Evolutionary conservation across 257 asterid genomes (phyloP).

Genomic region (Nicotiana benthamiana): DNA sequence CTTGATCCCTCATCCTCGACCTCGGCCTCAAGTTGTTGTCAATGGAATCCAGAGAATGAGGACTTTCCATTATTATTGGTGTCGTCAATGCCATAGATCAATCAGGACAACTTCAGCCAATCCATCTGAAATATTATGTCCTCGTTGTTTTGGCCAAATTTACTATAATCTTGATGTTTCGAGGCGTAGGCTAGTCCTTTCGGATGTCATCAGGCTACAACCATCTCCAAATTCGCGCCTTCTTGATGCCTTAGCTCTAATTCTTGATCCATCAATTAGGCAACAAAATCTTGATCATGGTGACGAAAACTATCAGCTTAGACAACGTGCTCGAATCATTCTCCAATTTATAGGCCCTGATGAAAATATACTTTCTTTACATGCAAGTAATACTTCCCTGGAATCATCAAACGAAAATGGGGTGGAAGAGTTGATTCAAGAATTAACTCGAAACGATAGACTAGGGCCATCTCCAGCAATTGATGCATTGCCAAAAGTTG

Average conservation of each 20-base stretch:
- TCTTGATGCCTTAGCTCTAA: slow-evolving; percentile 37
- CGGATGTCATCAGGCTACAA: slow-evolving; percentile 17
- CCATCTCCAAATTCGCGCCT: slow-evolving; percentile 30
- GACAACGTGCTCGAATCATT: slow-evolving; percentile 28
- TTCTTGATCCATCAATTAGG: slow-evolving; percentile 33
- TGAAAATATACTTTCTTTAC: slow-evolving; percentile 9
- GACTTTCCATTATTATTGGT: slow-evolving; percentile 77
- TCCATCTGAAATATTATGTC: slow-evolving; percentile 55
- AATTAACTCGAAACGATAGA: slow-evolving; percentile 26
- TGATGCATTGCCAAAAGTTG: slow-evolving; percentile 36
- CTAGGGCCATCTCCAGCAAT: slow-evolving; percentile 33
- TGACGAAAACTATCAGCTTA: neutral
- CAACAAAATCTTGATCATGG: neutral
- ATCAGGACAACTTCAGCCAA: slow-evolving; percentile 53
- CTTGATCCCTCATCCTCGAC: slow-evolving; percentile 28
- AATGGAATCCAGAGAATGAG: slow-evolving; percentile 50
- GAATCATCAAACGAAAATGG: neutral
- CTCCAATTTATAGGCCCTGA: slow-evolving; percentile 49
- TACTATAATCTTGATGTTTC: slow-evolving; percentile 49
- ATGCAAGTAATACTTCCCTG: neutral
- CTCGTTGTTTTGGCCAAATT: slow-evolving; percentile 49
- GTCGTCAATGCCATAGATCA: slow-evolving; percentile 54
- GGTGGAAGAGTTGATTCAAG: slow-evolving; percentile 25
- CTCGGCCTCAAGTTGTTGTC: slow-evolving; percentile 19
- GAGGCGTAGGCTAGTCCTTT: slow-evolving; percentile 31